Conservation (phyloP, 2,329 filamentous ascomycete species). For the Elsinoe batatas region DNA sequence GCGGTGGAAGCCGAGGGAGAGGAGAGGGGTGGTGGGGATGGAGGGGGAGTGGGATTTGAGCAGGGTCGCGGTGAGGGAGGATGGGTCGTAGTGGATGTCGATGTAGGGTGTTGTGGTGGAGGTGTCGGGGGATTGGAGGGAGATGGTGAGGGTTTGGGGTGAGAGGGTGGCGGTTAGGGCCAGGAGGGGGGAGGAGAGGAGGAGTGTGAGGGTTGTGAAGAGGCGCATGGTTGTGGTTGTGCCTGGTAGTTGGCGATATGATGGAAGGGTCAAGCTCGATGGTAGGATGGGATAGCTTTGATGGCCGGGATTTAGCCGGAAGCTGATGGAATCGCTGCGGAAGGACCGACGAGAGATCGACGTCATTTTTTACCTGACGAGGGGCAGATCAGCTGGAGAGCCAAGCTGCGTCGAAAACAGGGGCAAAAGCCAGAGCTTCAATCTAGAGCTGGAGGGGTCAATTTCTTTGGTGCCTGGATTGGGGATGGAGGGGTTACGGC, state of each 20-base stretch:
- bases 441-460: not conserved
- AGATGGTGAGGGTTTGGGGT: constrained; percentile 17
- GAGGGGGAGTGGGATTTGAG: constrained; percentile 32
- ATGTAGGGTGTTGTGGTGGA: constrained; percentile 32
- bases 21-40: constrained; percentile 26
- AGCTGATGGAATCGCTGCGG: not conserved
- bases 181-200: constrained; percentile 1
- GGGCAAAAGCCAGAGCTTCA: constrained; percentile 10
- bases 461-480: constrained; percentile 7
- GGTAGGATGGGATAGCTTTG: not conserved
- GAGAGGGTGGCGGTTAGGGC: not conserved
- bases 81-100: constrained; percentile 34
- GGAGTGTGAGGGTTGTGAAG: constrained; percentile 2
- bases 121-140: constrained; percentile 27
- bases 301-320: constrained; percentile 1
- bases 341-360: constrained; percentile 1
- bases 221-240: not conserved
- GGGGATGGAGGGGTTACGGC: constrained; percentile 8
- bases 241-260: not conserved
- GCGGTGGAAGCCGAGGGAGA: constrained; percentile 37
- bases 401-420: not conserved
- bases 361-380: constrained; percentile 4
- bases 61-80: constrained; percentile 28
- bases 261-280: not conserved
- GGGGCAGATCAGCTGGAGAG: constrained; percentile 8